Evolutionary conservation across 2,329 filamentous ascomycete species (phyloP).

Genomic region (Scedosporium apiospermum): DNA sequence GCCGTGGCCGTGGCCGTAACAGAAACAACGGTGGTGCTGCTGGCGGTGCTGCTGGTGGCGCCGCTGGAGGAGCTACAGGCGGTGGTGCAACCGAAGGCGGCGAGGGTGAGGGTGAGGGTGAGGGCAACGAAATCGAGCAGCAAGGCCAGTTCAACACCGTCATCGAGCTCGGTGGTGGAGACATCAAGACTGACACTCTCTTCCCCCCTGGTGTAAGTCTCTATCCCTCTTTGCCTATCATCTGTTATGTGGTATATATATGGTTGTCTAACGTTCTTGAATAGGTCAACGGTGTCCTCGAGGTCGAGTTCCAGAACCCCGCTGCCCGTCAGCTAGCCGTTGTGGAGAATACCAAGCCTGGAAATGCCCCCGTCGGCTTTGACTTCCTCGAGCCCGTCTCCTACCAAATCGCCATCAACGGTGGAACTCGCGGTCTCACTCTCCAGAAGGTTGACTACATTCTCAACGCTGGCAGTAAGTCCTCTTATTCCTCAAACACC

Average conservation of each 20-base stretch:
- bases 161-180: slow-evolving; percentile 20
- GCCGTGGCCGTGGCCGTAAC: neutral
- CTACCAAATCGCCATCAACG: slow-evolving; percentile 23
- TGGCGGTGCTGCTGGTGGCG: neutral
- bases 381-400: slow-evolving; percentile 25
- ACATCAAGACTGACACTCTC: slow-evolving; percentile 21
- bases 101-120: slow-evolving; percentile 10
- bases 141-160: slow-evolving; percentile 18
- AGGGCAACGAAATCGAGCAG: slow-evolving; percentile 20
- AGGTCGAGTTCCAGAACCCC: slow-evolving; percentile 28
- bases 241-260: neutral
- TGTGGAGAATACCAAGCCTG: slow-evolving; percentile 25
- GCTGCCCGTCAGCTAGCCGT: slow-evolving; percentile 23
- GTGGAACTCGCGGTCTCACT: slow-evolving; percentile 21
- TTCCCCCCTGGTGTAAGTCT: slow-evolving; percentile 23
- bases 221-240: neutral
- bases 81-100: neutral
- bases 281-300: slow-evolving; percentile 22
- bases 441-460: slow-evolving; percentile 31
- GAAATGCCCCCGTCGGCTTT: slow-evolving; percentile 25
- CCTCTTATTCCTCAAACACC: neutral
- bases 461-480: slow-evolving; percentile 23
- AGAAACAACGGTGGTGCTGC: neutral
- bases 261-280: neutral
- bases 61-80: neutral